phyloP scores from a whole-genome alignment of 2,329 filamentous ascomycete species.

The Monilinia fructicola region DNA sequence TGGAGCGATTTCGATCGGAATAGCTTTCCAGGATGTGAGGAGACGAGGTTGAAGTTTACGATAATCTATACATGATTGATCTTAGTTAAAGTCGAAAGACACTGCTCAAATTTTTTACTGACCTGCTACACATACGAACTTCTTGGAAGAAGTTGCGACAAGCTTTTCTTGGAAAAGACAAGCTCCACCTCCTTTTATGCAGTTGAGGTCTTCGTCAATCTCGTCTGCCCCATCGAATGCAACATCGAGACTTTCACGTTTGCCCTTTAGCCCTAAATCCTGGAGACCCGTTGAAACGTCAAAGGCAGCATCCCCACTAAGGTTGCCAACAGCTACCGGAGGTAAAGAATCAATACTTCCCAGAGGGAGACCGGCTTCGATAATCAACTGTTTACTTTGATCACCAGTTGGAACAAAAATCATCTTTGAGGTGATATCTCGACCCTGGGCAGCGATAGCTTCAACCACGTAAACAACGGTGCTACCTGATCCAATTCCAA shows the following conservation, averaged over 20 bases:
- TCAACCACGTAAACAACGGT: constrained; percentile 85
- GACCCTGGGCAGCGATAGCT: constrained; percentile 66
- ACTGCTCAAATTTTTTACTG: constrained; percentile 37
- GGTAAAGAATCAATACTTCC: constrained; percentile 48
- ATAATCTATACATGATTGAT: constrained; percentile 61
- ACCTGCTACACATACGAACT: constrained; percentile 86
- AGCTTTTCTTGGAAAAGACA: constrained; percentile 98
- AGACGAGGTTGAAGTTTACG: constrained; percentile 82
- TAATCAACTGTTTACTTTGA: constrained; percentile 84
- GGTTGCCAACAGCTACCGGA: constrained; percentile 35
- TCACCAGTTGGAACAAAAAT: constrained; percentile 82
- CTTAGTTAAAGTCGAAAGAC: not conserved
- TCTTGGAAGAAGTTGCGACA: constrained; percentile 78
- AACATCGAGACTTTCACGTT: constrained; percentile 67
- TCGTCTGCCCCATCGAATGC: constrained; percentile 97
- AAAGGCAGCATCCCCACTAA: constrained; percentile 59
- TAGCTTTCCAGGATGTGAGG: constrained; percentile 72
- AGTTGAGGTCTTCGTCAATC: constrained; percentile 90
- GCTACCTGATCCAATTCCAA: constrained; percentile 80
- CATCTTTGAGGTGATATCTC: constrained; percentile 59
- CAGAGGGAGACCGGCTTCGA: constrained; percentile 72
- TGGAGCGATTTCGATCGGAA: constrained; percentile 92
- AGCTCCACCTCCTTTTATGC: constrained; percentile 97
- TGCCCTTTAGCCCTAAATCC: constrained; percentile 41
- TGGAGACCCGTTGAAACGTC: constrained; percentile 56